Evolutionary conservation across 176 grass and related monocot species (phyloP), one percentile per base, ranked within the genome.

Genomic region (bread wheat (Triticum aestivum)): DNA sequence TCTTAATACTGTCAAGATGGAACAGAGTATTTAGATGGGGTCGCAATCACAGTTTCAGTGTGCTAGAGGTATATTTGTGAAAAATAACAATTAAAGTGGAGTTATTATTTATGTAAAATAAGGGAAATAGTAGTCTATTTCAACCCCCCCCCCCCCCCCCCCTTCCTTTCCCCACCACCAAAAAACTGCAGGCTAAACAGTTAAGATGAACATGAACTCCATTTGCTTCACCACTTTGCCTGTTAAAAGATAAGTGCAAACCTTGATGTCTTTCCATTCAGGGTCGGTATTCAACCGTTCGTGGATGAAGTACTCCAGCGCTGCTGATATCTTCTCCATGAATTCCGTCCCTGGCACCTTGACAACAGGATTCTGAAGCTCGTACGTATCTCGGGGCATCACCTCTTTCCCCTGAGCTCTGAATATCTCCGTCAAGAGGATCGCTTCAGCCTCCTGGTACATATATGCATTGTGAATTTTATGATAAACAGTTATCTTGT

Each of bases 371-470:
- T 73, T 9, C 21, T 45, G 2, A 27, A 45, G 2, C n/a, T 73
- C 39, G 6, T 44, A 73, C 7, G n/a, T 8, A 6, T 73, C 39
- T 45, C 70, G n/a, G 1, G 38, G 70, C 39, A 73, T 10, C 4
- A 73, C 39, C 70, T 73, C 70, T 9, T 73, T 73, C 70, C 70
- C 70, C 13, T 73, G 39, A 12, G n/a, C 70, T 73, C n/a, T 73
- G 39, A 73, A 73, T 73, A 45, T 26, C 39, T 73, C 70, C 1
- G 11, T 45, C 39, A 73, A 45, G 11, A 73, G n/a, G 6, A 13
- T 26, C 5, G 38, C 70, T 26, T 73, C 70, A 44, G 21, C 21
- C 70, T 73, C 70, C 70, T 73, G n/a, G n/a, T 44, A 12, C 69
- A 41, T 9, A 2, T 11, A 69, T 21, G 10, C 37, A 72, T 6